Conservation (phyloP, 1,139 yeast species). For the Meyerozyma carpophila region DNA sequence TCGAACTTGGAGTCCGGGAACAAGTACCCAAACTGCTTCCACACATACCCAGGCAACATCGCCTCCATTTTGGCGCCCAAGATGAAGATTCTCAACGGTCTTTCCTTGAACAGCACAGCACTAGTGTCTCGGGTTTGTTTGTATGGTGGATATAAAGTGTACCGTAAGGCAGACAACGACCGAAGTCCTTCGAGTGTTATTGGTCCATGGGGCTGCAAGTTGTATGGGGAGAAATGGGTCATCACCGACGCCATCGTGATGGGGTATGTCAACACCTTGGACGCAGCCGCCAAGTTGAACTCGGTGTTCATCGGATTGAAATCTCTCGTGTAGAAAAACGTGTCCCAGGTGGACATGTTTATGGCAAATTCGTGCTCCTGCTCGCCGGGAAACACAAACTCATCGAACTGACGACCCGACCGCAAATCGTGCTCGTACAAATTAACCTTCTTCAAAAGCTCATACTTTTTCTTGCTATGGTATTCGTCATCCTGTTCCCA, state of each 20-base stretch:
- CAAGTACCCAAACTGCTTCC: constrained; percentile 88
- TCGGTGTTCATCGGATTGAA: constrained; percentile 96
- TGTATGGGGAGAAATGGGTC: constrained; percentile 83
- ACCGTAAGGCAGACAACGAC: constrained; percentile 84
- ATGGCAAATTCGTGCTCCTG: constrained; percentile 76
- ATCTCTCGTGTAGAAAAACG: constrained; percentile 87
- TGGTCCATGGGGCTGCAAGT: constrained; percentile 78
- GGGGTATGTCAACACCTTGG: constrained; percentile 92
- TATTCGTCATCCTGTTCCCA: constrained; percentile 79
- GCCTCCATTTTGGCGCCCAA: constrained; percentile 93
- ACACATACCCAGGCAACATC: constrained; percentile 88
- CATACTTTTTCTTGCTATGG: constrained; percentile 62
- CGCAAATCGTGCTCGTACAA: constrained; percentile 92
- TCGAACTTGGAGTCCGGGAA: constrained; percentile 83
- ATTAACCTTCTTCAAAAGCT: constrained; percentile 77
- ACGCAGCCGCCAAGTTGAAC: constrained; percentile 90
- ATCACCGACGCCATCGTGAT: constrained; percentile 79
- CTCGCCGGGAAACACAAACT: constrained; percentile 83
- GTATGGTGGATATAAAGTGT: constrained; percentile 78
- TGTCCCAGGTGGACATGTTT: constrained; percentile 85
- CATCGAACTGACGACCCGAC: constrained; percentile 91
- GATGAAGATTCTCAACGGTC: constrained; percentile 85
- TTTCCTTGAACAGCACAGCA: constrained; percentile 53
- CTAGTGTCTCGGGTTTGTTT: constrained; percentile 37
- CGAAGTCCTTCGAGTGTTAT: constrained; percentile 87